Percentiles rank a stretch among this genome's conserved stretches.
phyloP scores from a whole-genome alignment of 1,284 basidiomycete genomes.

The Neonothopanus nambi region DNA sequence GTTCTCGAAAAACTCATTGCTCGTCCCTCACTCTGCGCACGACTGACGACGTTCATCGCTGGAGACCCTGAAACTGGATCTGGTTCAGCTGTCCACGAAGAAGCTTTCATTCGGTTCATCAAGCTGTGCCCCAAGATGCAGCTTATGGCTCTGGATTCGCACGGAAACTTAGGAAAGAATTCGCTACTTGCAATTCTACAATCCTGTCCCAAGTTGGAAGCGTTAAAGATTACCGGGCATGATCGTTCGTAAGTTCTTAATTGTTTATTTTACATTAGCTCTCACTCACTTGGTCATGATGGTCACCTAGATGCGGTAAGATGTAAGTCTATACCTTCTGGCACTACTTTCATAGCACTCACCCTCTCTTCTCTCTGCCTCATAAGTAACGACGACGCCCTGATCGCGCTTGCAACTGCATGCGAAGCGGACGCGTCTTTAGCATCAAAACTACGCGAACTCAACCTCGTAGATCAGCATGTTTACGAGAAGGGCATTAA shows the following conservation, averaged over 20 bases:
- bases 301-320: too few species aligned
- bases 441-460: neutral
- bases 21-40: neutral
- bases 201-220: neutral
- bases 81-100: neutral
- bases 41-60: neutral
- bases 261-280: too few species aligned
- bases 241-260: neutral
- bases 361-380: too few species aligned
- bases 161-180: neutral
- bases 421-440: neutral
- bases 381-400: neutral
- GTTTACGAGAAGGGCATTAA: neutral
- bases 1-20: neutral
- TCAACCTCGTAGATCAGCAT: neutral
- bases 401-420: neutral
- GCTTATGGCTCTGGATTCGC: neutral
- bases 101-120: neutral
- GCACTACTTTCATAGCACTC: neutral
- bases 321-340: too few species aligned
- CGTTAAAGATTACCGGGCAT: neutral
- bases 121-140: neutral
- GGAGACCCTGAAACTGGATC: neutral
- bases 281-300: too few species aligned
- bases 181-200: neutral